Base-by-base conservation (phyloP, 1,284 basidiomycete species). In the Hypsizygus ulmarius region DNA sequence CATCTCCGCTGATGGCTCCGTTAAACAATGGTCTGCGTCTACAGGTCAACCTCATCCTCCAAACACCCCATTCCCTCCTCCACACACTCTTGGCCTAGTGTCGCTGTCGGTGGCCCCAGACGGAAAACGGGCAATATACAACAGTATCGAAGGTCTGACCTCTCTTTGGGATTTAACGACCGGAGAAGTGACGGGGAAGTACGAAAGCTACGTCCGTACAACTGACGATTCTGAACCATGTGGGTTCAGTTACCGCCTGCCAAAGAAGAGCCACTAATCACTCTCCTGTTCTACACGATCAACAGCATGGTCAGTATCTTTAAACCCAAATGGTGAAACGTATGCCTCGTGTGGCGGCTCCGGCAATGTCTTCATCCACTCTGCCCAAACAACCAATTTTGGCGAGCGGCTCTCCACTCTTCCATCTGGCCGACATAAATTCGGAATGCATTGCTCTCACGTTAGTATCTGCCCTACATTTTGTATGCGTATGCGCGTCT, bases 311-410 rank as follows among this genome's bases (percentile, higher is more conserved):
- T 82, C 82, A 0, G 81, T 90, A 4, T 91, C 90, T 2, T 65
- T 95, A 12, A 81, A 89, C 59, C 92, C 92, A 0, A 71, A 72
- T 38, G 78, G 78, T 11, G 74, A 74, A 38, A 85, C 81, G 1
- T 94, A 90, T 61, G 91, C 89, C 0, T 85, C 88, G 19, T 84
- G 88, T 0, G 89, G 87, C 21, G 79, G 81, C 21, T 81, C 87
- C 0, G 89, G 90, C 0, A 87, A 84, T 52, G 70, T 93, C 43
- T 74, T 70, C 12, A 75, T 89, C 46, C 82, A 83, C 60, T 87
- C 82, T 16, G 78, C 82, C 2, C 72, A 74, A 45, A 62, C 74
- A 1, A 72, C 72, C 6, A 74, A 77, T 36, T 87, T 93, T 61
- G 87, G 87, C 30, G 69, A 79, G 57, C 73, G 72, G 21, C 65